A percentile compares a stretch with the other conserved stretches of the same genome.
Evolutionary conservation across 2,329 filamentous ascomycete species (phyloP).

Genomic region (Microcyclospora tardicrescens): DNA sequence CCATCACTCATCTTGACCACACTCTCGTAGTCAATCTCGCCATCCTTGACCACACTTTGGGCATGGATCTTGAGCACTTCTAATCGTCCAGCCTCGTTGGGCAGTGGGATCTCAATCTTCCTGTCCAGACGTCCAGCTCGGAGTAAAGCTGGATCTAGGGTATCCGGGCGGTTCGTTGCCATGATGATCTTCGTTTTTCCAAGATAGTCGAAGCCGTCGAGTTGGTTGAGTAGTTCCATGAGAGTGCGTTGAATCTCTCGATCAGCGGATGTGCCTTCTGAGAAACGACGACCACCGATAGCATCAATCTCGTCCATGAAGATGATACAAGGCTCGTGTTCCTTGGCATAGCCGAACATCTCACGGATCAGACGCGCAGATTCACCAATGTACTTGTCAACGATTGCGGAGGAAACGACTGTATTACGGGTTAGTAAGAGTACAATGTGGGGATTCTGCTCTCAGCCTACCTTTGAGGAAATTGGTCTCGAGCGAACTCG

Average conservation of each 20-base stretch:
- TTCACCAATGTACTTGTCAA: conserved; percentile 99
- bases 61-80: conserved; percentile 99
- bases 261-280: conserved; percentile 92
- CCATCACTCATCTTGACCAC: conserved; percentile 99
- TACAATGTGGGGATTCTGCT: background rate
- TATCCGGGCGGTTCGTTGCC: conserved; percentile 96
- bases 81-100: conserved; percentile 88
- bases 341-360: conserved; percentile 99
- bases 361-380: conserved; percentile 93
- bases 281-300: conserved; percentile 92
- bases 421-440: conserved; percentile 8
- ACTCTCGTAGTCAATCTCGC: conserved; percentile 96
- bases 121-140: conserved; percentile 87
- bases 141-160: conserved; percentile 81
- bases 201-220: conserved; percentile 97
- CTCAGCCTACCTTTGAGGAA: conserved; percentile 70
- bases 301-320: conserved; percentile 99
- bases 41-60: conserved; percentile 71
- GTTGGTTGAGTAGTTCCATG: conserved; percentile 97
- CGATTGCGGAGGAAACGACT: conserved; percentile 98
- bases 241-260: conserved; percentile 95
- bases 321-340: conserved; percentile 98
- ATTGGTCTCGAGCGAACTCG: conserved; percentile 93
- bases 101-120: conserved; percentile 95
- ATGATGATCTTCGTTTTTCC: conserved; percentile 99